Percentiles rank a stretch among this genome's conserved stretches.
These are phyloP conservation scores for Calonectria pteridis DNA, from an alignment of 2,329 filamentous ascomycete genomes.

Conservation along the genomic window DNA sequence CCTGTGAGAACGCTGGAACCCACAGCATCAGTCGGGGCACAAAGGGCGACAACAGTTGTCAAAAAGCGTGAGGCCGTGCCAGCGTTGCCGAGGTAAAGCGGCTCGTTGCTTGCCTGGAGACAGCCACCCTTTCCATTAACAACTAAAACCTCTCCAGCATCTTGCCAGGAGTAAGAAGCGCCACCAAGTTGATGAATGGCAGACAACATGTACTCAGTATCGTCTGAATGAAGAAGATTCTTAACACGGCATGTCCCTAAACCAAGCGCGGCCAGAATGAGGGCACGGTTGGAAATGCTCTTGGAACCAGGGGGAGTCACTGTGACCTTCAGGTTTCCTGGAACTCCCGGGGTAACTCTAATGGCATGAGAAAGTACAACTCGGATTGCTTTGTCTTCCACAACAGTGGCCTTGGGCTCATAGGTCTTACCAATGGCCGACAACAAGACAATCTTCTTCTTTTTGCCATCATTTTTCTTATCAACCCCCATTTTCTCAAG, in stretches of 20 bases:
- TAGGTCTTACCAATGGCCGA: slow-evolving; percentile 90
- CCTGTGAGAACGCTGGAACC: slow-evolving; percentile 85
- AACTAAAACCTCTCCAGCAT: slow-evolving; percentile 90
- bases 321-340: slow-evolving; percentile 73
- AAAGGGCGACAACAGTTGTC: slow-evolving; percentile 90
- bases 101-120: slow-evolving; percentile 79
- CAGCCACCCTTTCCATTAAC: slow-evolving; percentile 92
- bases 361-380: slow-evolving; percentile 86
- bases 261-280: slow-evolving; percentile 93
- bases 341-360: slow-evolving; percentile 79
- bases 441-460: slow-evolving; percentile 95
- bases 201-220: slow-evolving; percentile 96
- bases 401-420: slow-evolving; percentile 88
- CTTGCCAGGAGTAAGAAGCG: slow-evolving; percentile 92
- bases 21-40: slow-evolving; percentile 72
- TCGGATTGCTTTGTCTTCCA: slow-evolving; percentile 87
- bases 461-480: slow-evolving; percentile 96
- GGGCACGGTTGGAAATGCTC: slow-evolving; percentile 94
- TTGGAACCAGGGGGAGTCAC: slow-evolving; percentile 96
- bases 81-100: slow-evolving; percentile 94
- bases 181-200: slow-evolving; percentile 88
- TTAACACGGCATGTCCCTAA: slow-evolving; percentile 87
- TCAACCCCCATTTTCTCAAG: slow-evolving; percentile 96
- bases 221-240: slow-evolving; percentile 95
- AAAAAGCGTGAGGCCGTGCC: slow-evolving; percentile 96